Base-by-base conservation (phyloP, 2,329 filamentous ascomycete genomes). In the Magnaporthales sp. region DNA sequence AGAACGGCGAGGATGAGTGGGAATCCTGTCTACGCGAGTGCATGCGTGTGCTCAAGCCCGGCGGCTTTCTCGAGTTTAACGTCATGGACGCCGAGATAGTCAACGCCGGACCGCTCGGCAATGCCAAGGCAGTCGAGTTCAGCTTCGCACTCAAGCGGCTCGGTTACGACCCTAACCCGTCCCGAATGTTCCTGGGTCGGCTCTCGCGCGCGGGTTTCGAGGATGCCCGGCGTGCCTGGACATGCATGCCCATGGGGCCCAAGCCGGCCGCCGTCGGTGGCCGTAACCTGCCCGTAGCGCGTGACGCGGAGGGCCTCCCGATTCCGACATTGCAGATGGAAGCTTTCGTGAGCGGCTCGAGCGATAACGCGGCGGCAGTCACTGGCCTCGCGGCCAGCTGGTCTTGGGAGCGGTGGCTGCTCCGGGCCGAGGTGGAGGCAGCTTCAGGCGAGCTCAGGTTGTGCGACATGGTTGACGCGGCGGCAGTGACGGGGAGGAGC, bases 391-490 rank as follows among this genome's bases (percentile, higher is more conserved):
- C 94, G 0, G 95, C 92, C 4, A 89, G 90, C 29, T 95, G 93
- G 89, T 89, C 89, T 75, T 99, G 93, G 94, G 95, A 99, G 84
- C 91, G 92, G 76, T 99, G 95, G 95, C 85, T 98, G 76, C 80
- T 97, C 71, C 91, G 92, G 74, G 85, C 94, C 73, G 91, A 95
- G 79, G 86, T 89, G 79, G 93, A 97, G 81, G 95, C 85, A 77
- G 82, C 82, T 4, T 81, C 92, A 74, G 90, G 91, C 29, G 89
- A 92, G 74, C 77, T 84, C 68, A 77, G 84, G 11, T 80, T 87
- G 27, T 78, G 78, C 4, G 83, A 86, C 71, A 85, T 79, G 4
- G 82, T 83, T 31, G 32, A 29, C 29, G 60, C 26, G 26, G 13
- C 54, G 11, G 22, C n/a, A 26, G 54, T 58, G 9, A 82, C 80